phyloP scores from a whole-genome alignment of 192 early-diverging fungal species.

The Allomyces macrogynus region DNA sequence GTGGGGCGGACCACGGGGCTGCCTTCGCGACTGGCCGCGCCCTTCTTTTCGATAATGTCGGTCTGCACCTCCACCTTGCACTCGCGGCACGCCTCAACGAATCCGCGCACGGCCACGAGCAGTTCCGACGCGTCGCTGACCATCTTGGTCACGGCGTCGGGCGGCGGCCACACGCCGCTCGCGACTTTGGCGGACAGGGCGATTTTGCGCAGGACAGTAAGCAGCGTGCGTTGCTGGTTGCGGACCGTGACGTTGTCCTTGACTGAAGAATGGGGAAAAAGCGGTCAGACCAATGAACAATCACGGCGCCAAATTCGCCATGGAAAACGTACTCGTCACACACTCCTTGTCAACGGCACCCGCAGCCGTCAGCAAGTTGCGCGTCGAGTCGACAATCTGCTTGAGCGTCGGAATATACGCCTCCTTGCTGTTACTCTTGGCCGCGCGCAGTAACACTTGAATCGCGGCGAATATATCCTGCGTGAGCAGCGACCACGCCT shows the following conservation, averaged over 20 bases:
- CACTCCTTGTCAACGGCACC: constrained; percentile 16
- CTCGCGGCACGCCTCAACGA: constrained; percentile 46
- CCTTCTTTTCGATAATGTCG: too few species aligned
- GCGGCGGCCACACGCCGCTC: constrained; percentile 69
- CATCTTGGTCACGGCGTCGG: constrained; percentile 55
- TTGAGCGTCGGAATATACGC: constrained; percentile 17
- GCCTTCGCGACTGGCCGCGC: too few species aligned
- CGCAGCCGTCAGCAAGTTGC: constrained; percentile 25
- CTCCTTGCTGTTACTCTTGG: constrained; percentile 17
- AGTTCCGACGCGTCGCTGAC: constrained; percentile 53
- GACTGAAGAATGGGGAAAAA: too few species aligned
- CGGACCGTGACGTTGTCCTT: constrained; percentile 29
- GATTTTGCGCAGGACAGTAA: constrained; percentile 62
- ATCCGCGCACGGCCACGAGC: constrained; percentile 48
- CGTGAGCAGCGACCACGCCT: constrained; percentile 18
- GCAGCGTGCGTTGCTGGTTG: constrained; percentile 51
- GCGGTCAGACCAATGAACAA: too few species aligned
- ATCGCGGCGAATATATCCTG: constrained; percentile 18
- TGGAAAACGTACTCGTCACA: constrained; percentile 11
- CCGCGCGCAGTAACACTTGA: constrained; percentile 13
- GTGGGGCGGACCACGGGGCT: too few species aligned
- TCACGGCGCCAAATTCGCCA: too few species aligned
- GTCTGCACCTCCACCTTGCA: constrained; percentile 11
- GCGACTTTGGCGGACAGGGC: constrained; percentile 62
- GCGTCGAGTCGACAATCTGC: constrained; percentile 23